Percentiles rank a stretch among this genome's conserved stretches.
These are phyloP conservation scores for Liquidambar formosana DNA, from an alignment of 164 flowering plant genomes.

Conservation along the genomic window DNA sequence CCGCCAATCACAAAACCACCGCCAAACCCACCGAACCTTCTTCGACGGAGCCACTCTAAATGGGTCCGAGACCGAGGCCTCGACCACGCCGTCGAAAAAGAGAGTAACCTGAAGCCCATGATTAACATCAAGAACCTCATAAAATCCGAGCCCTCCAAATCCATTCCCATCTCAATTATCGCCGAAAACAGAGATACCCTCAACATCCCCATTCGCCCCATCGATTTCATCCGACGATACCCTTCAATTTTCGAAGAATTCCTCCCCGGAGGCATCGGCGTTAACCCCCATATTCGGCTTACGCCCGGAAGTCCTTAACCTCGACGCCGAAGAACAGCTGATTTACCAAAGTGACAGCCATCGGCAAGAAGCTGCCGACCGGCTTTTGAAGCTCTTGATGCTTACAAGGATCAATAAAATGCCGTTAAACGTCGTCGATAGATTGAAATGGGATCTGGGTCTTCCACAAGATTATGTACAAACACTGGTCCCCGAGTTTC, in stretches of 20 bases:
- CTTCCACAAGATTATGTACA: constrained; percentile 62
- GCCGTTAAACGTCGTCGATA: constrained; percentile 54
- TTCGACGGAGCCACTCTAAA: constrained; percentile 39
- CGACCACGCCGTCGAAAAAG: constrained; percentile 87
- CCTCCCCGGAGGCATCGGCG: constrained; percentile 41
- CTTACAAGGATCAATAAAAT: constrained; percentile 44
- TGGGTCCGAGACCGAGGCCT: constrained; percentile 77
- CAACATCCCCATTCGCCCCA: constrained; percentile 56
- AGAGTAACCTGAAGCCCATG: constrained; percentile 59
- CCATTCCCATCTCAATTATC: constrained; percentile 62
- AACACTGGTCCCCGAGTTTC: constrained; percentile 61
- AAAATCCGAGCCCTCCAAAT: constrained; percentile 71
- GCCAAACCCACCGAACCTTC: constrained; percentile 23
- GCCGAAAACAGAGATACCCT: constrained; percentile 49
- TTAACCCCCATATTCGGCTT: constrained; percentile 71
- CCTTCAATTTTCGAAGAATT: constrained; percentile 74
- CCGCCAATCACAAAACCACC: constrained; percentile 15
- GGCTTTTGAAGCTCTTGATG: constrained; percentile 81
- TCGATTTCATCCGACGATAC: constrained; percentile 63
- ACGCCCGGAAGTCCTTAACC: constrained; percentile 51
- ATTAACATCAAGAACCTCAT: constrained; percentile 70
- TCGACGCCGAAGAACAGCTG: constrained; percentile 62
- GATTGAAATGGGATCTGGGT: constrained; percentile 78
- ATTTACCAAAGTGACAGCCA: constrained; percentile 41
- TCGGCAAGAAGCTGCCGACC: constrained; percentile 51